These are phyloP conservation scores for Volutella citrinella DNA, from an alignment of 2,329 filamentous ascomycete genomes.

Conservation along the genomic window DNA sequence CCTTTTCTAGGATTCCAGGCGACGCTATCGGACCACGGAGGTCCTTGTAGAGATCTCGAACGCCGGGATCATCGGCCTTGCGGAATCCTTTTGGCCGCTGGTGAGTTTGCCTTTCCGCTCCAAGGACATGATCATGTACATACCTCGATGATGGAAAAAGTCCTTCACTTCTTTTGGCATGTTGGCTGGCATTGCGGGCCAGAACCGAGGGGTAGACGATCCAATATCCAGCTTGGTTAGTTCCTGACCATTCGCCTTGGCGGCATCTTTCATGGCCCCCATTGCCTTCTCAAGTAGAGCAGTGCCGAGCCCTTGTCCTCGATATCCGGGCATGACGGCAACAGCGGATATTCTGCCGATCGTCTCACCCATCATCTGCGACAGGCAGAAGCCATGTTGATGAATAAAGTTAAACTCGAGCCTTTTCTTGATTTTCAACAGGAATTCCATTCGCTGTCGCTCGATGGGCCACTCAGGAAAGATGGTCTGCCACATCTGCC, in stretches of 20 bases:
- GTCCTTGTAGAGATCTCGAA: constrained; percentile 18
- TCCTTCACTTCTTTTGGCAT: constrained; percentile 9
- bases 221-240: constrained; percentile 17
- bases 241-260: not conserved
- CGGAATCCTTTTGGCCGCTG: too few relatives aligned
- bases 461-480: constrained; percentile 20
- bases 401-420: constrained; percentile 11
- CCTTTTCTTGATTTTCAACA: too few relatives aligned
- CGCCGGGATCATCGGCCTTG: not conserved
- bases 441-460: constrained; percentile 1
- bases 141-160: constrained; percentile 18
- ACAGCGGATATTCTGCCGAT: constrained; percentile 15
- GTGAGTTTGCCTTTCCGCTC: too few relatives aligned
- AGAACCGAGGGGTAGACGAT: constrained; percentile 18
- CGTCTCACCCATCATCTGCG: constrained; percentile 3
- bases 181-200: constrained; percentile 15
- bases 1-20: constrained; percentile 14
- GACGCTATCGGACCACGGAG: constrained; percentile 9
- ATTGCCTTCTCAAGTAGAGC: constrained; percentile 13
- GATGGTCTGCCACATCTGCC: constrained; percentile 18
- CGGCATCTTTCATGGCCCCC: not conserved
- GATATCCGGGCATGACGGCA: constrained; percentile 17
- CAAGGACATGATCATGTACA: too few relatives aligned
- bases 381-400: constrained; percentile 16
- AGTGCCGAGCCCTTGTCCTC: constrained; percentile 15